Base-by-base conservation (phyloP, 1,284 basidiomycete genomes). In the Boletus subluridellus region DNA sequence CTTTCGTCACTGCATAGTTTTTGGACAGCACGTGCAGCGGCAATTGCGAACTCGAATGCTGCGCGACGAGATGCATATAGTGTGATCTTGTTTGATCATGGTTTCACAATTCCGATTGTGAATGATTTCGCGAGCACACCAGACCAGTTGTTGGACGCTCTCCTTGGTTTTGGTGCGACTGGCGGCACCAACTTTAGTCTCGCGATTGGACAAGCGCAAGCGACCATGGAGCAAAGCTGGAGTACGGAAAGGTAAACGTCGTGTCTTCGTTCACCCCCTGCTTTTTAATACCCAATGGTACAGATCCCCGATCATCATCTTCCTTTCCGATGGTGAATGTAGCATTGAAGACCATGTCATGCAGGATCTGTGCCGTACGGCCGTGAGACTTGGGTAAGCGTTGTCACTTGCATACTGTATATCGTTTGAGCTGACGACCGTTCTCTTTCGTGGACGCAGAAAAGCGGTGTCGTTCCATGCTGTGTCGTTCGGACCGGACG, bases 271-370 rank as follows among this genome's bases (percentile, higher is more conserved):
- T 37, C 14, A 17, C 5, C 38, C 5, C 14, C 11, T 8, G 21
- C 9, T 26, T n/a, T 24, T 44, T 11, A 52, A 17, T 38, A 26
- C 9, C 26, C 4, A 10, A 21, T 14, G 54, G 14, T 12, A 17
- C 26, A 86, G 85, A 56, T 67, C 73, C 0, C 85, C 85, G 0
- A 78, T 87, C n/a, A 70, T 86, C n/a, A 78, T 87, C 34, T 86
- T 86, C 68, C 73, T 87, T 17, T 86, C 85, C 0, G 84, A 85
- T 58, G 85, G 85, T 0, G 79, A 83, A 69, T 79, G 79, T 55
- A 35, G 49, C 1, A 73, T 81, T 21, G 57, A 57, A 0, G 81
- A 85, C 53, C 26, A 67, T 0, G 67, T 69, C 0, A 71, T 84
- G 55, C 78, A 80, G 28, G 75, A 78, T 59, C 52, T 86, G 2